Base-by-base conservation (phyloP, 805 yeast species). In the Priceomyces medius region DNA sequence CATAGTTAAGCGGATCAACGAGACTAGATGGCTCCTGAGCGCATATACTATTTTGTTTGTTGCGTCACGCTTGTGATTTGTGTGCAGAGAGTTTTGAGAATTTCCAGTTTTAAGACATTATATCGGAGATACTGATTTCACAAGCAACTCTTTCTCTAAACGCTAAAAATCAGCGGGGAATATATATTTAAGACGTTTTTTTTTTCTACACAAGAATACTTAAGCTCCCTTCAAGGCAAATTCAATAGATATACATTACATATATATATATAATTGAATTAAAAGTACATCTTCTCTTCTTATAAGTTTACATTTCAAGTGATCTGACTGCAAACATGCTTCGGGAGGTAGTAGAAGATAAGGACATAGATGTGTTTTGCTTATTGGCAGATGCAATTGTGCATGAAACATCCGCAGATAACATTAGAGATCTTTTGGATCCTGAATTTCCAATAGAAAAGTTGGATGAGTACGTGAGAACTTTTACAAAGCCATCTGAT, bases 321-420 rank as follows among this genome's bases (percentile, higher is more conserved):
- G 9, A 26, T 8, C 9, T 9, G 5, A 14, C 14, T 26, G 29
- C 14, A 20, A 39, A n/a, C 13, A 35, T 40, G 35, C 13, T 40
- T 18, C 41, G 35, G n/a, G 40, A 31, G 2, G 10, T 48, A 6
- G 42, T 44, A 13, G 46, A 50, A 20, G 53, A 49, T n/a, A 41
- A 42, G 10, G 63, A 65, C 35, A 33, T 64, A 31, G 67, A 58
- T 7, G 49, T 58, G 10, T 50, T 66, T 23, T 41, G 59, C 17
- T 47, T 54, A 10, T 44, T 68, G 29, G 54, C 66, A 3, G 76
- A 70, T 50, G 71, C 63, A 3, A 38, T 67, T 13, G 40, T 67
- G 40, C 67, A 60, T 40, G 68, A 63, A 19, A 54, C 63, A 1
- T 44, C 58, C 3, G 59, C 66, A 3, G 63, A 59, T 1, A 40